Percentiles rank a stretch among this genome's conserved stretches.
These are phyloP conservation scores for Colletotrichum sansevieriae DNA, from an alignment of 2,329 filamentous ascomycete genomes.

Conservation along the genomic window DNA sequence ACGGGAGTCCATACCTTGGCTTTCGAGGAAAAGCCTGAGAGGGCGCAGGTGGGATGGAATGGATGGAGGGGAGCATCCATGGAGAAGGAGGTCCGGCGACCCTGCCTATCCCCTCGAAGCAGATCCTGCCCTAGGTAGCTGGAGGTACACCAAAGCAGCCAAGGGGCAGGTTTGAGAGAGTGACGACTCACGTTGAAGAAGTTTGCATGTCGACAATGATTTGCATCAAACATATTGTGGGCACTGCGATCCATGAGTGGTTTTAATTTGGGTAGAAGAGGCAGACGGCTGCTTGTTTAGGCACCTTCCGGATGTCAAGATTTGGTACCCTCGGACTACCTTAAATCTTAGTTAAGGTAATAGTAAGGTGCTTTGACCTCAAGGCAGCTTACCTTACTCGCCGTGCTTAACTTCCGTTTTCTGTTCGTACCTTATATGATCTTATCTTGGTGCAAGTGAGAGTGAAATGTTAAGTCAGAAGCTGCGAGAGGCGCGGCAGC, in stretches of 20 bases:
- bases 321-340: too few relatives aligned
- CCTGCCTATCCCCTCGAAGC: background rate
- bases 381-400: too few relatives aligned
- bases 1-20: background rate
- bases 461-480: too few relatives aligned
- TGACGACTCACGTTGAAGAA: conserved; percentile 15
- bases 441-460: too few relatives aligned
- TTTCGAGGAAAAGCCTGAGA: background rate
- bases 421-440: too few relatives aligned
- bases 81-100: conserved; percentile 11
- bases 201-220: conserved; percentile 18
- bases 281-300: too few relatives aligned
- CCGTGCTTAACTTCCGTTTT: too few relatives aligned
- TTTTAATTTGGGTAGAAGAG: conserved; percentile 15
- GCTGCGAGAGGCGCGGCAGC: too few relatives aligned
- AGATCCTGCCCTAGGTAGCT: background rate
- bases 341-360: too few relatives aligned
- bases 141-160: background rate
- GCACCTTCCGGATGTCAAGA: too few relatives aligned
- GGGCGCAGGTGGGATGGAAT: conserved; percentile 1
- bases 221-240: conserved; percentile 32
- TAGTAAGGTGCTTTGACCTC: too few relatives aligned
- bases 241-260: conserved; percentile 10
- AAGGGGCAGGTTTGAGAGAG: conserved; percentile 10
- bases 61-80: background rate